Base-by-base conservation (phyloP, 306 rosid genomes). In the Cucumis cinereus region DNA sequence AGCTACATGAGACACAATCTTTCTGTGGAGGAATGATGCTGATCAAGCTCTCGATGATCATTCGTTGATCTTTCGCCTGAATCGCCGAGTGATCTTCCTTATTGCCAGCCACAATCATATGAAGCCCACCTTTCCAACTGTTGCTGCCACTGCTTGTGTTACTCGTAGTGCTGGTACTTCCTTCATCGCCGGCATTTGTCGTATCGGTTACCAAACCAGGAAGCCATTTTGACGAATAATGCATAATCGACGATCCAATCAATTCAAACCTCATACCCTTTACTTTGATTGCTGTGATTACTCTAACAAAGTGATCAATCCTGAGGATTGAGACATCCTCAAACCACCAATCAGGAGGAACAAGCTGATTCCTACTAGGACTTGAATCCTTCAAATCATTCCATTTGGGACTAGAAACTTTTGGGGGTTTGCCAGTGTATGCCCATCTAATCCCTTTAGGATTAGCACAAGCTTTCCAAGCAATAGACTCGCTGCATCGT, bases 331-430 rank as follows among this genome's bases (percentile, higher is more conserved):
- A 89, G 73, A 83, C 92, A 77, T 95, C 99, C 82, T 95, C 99
- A 78, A 92, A 95, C 99, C 99, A 95, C 99, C 99, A 95, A 84
- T 95, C 98, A 22, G 92, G 87, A 78, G 98, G 99, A 78, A 89
- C 98, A 24, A 79, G 86, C 77, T 88, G 97, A 66, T 80, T 90
- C 85, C 80, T 86, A 77, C 91, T 81, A n/a, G 99, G 97, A 80
- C 93, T 95, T 8, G 93, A 84, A 59, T 95, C 97, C 82, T 95
- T 88, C 76, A 75, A 71, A 19, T 89, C 91, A 87, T 85, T 89
- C 98, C 96, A 95, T 74, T 77, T 92, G 7, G 97, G 98, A 77
- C 93, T 92, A 2, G 93, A 83, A 82, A 62, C 85, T 50, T 87
- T 90, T 20, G 80, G 81, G 52, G 87, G 80, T 81, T 84, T 90